Percentiles rank a stretch among this genome's conserved stretches.
Conservation (phyloP, 768 basidiomycete species). For the Pleurotus sapidus region DNA sequence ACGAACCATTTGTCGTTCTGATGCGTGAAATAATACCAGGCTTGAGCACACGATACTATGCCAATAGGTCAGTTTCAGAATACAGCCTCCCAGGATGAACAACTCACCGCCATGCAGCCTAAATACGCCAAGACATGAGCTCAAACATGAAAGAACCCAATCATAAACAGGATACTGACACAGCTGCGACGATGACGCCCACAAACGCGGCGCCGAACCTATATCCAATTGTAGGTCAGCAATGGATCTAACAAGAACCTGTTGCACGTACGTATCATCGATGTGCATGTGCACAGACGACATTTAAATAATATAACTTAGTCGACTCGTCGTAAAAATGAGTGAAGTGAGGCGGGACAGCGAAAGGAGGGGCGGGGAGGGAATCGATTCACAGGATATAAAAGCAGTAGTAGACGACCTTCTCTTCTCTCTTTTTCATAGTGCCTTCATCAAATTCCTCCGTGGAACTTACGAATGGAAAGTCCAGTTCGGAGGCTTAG, state of each 20-base stretch:
- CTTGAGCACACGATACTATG: conserved; percentile 42
- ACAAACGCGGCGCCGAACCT: conserved; percentile 45
- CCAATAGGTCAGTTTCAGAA: conserved; percentile 32
- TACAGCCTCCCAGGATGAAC: no score
- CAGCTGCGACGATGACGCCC: conserved; percentile 31
- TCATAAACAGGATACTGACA: conserved; percentile 2
- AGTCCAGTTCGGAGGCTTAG: background rate
- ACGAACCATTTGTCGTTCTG: conserved; percentile 38
- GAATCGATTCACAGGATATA: background rate
- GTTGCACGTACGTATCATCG: background rate
- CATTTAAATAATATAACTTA: background rate
- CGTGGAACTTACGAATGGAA: conserved; percentile 4
- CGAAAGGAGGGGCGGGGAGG: background rate
- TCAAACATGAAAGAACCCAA: no score
- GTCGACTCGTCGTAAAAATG: background rate
- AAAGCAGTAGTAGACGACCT: background rate
- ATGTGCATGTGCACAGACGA: background rate
- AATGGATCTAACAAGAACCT: background rate
- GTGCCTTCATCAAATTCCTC: conserved; percentile 1
- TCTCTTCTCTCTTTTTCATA: background rate
- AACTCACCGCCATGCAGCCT: conserved; percentile 12
- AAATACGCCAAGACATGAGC: background rate
- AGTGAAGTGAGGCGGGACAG: background rate
- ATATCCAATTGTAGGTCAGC: background rate
- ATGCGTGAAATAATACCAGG: conserved; percentile 44